Evolutionary conservation across 2,329 filamentous ascomycete species (phyloP), one percentile per base, ranked within the genome.

Genomic region (Fusarium acutatum): DNA sequence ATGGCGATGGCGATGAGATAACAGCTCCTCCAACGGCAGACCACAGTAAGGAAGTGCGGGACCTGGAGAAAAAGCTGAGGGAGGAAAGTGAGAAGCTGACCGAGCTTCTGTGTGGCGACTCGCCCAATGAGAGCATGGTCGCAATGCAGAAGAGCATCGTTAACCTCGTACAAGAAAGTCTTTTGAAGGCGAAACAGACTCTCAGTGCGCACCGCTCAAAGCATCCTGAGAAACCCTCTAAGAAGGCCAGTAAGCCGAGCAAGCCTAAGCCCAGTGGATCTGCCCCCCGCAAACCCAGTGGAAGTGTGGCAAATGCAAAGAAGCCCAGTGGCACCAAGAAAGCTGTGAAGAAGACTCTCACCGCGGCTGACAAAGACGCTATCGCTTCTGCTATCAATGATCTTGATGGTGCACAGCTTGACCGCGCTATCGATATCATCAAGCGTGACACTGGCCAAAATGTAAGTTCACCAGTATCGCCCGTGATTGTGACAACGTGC

Each of bases 311-410:
- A 7, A 70, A 79, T 28, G 71, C 81, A 7, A 84, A 83, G 77
- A 84, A 84, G 65, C 67, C 80, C 4, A 77, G 80, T 38, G 79
- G 80, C 40, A 78, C 80, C 65, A 85, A 90, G 80, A 88, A 88
- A 77, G 78, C 83, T 8, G 79, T 82, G 11, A 85, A 84, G 77
- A 84, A 82, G 79, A 88, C 88, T 60, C 89, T 93, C 78, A 90
- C 94, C 49, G 92, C 90, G 67, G 87, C 92, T 7, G 95, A 99
- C 83, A 98, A 98, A 86, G 94, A 96, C 65, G 90, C 95, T 74
- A 97, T 99, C 65, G 96, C 94, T 4, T 92, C 92, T 66, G 93
- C 93, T 20, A 96, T 97, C 72, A 93, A 92, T 77, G 91, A 92
- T 71, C 90, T 98, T 64, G 91, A 95, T 24, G 92, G 93, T 56